phyloP scores from a whole-genome alignment of 2,329 filamentous ascomycete genomes.

The Ambrosiella cleistominuta region DNA sequence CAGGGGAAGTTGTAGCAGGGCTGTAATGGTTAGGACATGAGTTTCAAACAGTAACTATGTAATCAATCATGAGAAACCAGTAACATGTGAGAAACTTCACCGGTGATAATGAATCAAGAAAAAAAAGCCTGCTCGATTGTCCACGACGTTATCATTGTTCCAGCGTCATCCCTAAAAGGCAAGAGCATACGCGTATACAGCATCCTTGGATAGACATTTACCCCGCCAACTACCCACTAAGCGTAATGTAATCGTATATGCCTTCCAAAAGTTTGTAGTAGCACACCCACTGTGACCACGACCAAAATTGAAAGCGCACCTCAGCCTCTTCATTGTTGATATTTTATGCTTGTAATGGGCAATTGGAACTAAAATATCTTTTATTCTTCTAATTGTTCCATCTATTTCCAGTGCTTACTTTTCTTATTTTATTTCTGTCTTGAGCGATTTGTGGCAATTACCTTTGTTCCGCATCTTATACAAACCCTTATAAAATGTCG shows the following conservation, averaged over 20 bases:
- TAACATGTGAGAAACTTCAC: too few species aligned
- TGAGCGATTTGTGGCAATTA: background rate
- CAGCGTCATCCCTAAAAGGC: background rate
- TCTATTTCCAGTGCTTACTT: background rate
- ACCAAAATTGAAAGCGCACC: background rate
- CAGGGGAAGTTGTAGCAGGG: too few species aligned
- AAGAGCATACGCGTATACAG: background rate
- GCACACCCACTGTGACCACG: background rate
- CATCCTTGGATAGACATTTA: background rate
- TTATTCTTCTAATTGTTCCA: background rate
- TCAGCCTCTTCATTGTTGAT: background rate
- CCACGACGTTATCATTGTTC: background rate
- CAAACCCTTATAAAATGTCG: background rate
- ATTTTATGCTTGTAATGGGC: background rate
- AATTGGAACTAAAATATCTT: background rate
- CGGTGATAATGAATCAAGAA: too few species aligned
- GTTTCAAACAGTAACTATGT: too few species aligned
- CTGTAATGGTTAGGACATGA: too few species aligned
- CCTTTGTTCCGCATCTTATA: background rate
- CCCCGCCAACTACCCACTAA: background rate
- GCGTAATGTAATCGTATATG: background rate
- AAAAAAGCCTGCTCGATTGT: too few species aligned
- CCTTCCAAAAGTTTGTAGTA: background rate
- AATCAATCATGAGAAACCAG: too few species aligned
- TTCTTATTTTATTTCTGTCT: background rate